Conservation (phyloP, 768 basidiomycete genomes). For the Filobasidium floriforme region DNA sequence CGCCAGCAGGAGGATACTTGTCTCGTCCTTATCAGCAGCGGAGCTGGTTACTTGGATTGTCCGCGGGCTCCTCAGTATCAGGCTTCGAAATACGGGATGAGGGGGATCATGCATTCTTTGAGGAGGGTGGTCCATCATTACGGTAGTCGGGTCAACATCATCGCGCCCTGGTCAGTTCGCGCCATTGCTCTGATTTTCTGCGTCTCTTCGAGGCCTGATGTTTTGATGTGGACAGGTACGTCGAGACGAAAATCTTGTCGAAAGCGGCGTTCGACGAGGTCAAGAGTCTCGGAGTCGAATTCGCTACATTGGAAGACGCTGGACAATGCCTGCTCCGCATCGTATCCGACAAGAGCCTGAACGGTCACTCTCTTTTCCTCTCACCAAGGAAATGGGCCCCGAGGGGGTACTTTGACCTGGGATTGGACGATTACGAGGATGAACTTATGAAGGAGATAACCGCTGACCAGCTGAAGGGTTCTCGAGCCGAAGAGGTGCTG, state of each 20-base stretch:
- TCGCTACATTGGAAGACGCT: conserved; percentile 4
- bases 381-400: conserved; percentile 9
- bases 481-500: neutral
- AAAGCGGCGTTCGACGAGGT: neutral
- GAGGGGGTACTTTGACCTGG: conserved; percentile 6
- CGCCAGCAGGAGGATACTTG: conserved; percentile 9
- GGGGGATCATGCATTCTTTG: conserved; percentile 8
- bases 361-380: conserved; percentile 6
- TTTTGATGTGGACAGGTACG: neutral
- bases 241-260: conserved; percentile 11
- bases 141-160: conserved; percentile 8
- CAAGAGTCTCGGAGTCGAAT: conserved; percentile 11
- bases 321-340: conserved; percentile 6
- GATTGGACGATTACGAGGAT: conserved; percentile 10
- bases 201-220: neutral
- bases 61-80: conserved; percentile 7
- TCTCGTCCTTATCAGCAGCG: conserved; percentile 6
- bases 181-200: too few species aligned
- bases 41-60: conserved; percentile 14
- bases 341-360: conserved; percentile 3
- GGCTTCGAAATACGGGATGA: conserved; percentile 4
- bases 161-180: conserved; percentile 7
- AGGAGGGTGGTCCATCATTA: conserved; percentile 11
- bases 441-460: conserved; percentile 6
- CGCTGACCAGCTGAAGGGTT: conserved; percentile 11